phyloP scores from a whole-genome alignment of 352 stramenopile species.

The Phytophthora parvispora region DNA sequence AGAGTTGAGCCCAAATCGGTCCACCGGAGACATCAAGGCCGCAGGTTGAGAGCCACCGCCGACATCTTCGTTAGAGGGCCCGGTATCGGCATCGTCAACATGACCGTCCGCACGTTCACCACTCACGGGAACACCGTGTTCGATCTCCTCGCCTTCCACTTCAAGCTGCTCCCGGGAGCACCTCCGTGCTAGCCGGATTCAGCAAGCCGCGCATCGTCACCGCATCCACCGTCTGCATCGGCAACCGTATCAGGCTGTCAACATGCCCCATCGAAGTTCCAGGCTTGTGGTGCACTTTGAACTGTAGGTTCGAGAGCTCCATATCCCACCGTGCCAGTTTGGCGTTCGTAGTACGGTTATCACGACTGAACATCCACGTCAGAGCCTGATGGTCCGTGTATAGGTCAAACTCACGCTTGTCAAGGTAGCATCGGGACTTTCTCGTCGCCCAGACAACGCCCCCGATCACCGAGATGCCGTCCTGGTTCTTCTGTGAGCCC shows the following conservation, averaged over 20 bases:
- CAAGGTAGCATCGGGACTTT: neutral
- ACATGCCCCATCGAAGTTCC: conserved; percentile 4
- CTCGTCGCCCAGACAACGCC: neutral
- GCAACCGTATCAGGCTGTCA: conserved; percentile 6
- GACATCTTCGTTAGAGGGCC: neutral
- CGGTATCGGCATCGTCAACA: neutral
- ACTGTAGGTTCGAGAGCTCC: conserved; percentile 9
- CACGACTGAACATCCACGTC: neutral
- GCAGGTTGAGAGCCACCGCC: neutral
- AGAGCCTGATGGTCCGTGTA: neutral
- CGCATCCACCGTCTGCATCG: neutral
- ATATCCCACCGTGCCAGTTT: conserved; percentile 11
- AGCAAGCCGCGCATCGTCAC: neutral
- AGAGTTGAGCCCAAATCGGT: neutral
- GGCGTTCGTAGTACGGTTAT: neutral
- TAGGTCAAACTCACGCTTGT: neutral
- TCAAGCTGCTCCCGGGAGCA: neutral
- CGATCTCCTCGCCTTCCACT: too few species aligned
- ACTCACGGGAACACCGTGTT: neutral
- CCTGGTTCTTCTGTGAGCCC: neutral
- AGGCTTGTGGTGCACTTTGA: conserved; percentile 10
- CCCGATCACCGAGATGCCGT: conserved; percentile 5
- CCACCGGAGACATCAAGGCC: neutral
- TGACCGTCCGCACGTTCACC: neutral
- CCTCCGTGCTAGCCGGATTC: neutral